Percentiles rank a stretch among this genome's conserved stretches.
These are phyloP conservation scores for Leccinum broughii DNA, from an alignment of 768 basidiomycete genomes.

Conservation along the genomic window DNA sequence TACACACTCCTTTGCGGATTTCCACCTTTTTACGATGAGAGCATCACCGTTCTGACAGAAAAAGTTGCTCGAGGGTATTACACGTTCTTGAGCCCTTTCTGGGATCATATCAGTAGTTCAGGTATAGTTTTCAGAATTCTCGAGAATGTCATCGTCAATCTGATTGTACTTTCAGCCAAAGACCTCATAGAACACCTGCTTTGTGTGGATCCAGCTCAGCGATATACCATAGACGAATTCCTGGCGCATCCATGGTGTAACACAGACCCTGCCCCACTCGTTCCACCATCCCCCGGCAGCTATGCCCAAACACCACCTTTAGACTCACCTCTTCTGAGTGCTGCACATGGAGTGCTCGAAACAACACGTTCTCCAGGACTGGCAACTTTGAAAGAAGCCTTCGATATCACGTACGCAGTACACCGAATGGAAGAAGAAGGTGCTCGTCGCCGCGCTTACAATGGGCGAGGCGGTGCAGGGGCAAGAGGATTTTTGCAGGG, in stretches of 20 bases:
- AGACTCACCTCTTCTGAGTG: conserved; percentile 89
- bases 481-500: conserved; percentile 75
- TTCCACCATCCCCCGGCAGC: conserved; percentile 62
- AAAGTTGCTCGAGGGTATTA: conserved; percentile 98
- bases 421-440: conserved; percentile 99
- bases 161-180: conserved; percentile 60
- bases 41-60: conserved; percentile 96
- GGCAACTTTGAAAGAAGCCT: conserved; percentile 93
- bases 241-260: conserved; percentile 95
- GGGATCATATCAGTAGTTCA: conserved; percentile 89
- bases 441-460: conserved; percentile 78
- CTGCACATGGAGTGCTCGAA: conserved; percentile 74
- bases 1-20: conserved; percentile 98
- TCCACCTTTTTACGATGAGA: conserved; percentile 98
- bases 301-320: conserved; percentile 48
- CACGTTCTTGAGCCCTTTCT: conserved; percentile 98
- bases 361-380: conserved; percentile 86
- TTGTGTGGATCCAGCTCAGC: conserved; percentile 92
- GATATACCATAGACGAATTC: conserved; percentile 98
- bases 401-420: conserved; percentile 98
- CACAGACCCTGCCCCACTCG: conserved; percentile 59
- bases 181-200: conserved; percentile 93
- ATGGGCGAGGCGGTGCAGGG: conserved; percentile 77
- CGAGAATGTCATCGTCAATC: conserved; percentile 1
- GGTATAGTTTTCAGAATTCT: conserved; percentile 45